phyloP scores from a whole-genome alignment of 805 yeast genomes.

The Lipomyces spencermartinsiae region DNA sequence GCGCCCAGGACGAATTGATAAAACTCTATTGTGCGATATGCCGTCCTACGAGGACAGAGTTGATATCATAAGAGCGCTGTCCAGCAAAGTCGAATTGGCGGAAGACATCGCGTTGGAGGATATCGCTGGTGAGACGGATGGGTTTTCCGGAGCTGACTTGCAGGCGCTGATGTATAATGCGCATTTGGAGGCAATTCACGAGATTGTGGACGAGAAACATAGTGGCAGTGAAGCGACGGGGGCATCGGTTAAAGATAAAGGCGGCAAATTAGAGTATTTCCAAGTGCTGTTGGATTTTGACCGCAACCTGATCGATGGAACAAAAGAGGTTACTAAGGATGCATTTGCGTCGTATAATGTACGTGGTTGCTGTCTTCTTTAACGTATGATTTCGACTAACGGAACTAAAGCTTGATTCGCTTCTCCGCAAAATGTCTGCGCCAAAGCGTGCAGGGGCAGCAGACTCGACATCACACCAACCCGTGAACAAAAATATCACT shows the following conservation, averaged over 20 bases:
- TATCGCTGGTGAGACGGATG: slow-evolving; percentile 67
- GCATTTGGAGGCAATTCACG: slow-evolving; percentile 77
- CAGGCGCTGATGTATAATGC: slow-evolving; percentile 94
- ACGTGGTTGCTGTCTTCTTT: neutral
- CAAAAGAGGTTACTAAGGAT: neutral
- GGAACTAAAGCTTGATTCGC: neutral
- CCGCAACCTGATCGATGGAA: neutral
- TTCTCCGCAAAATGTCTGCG: neutral
- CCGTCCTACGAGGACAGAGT: slow-evolving; percentile 74
- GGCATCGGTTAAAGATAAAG: neutral
- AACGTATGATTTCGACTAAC: neutral
- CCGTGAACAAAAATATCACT: slow-evolving; percentile 46
- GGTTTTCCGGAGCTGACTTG: slow-evolving; percentile 93
- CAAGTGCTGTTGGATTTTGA: neutral
- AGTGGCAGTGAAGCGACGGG: neutral
- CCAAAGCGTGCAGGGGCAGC: neutral
- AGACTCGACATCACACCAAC: neutral
- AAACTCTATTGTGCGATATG: slow-evolving; percentile 87
- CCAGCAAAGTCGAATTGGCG: slow-evolving; percentile 64
- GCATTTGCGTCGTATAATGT: neutral
- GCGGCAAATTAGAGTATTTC: slow-evolving; percentile 9
- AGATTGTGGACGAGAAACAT: slow-evolving; percentile 49
- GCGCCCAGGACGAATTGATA: slow-evolving; percentile 96
- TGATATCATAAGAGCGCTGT: slow-evolving; percentile 65
- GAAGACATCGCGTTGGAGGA: slow-evolving; percentile 53